These are phyloP conservation scores for Colletotrichum sp. DNA, from an alignment of 2,329 filamentous ascomycete species.

Conservation along the genomic window DNA sequence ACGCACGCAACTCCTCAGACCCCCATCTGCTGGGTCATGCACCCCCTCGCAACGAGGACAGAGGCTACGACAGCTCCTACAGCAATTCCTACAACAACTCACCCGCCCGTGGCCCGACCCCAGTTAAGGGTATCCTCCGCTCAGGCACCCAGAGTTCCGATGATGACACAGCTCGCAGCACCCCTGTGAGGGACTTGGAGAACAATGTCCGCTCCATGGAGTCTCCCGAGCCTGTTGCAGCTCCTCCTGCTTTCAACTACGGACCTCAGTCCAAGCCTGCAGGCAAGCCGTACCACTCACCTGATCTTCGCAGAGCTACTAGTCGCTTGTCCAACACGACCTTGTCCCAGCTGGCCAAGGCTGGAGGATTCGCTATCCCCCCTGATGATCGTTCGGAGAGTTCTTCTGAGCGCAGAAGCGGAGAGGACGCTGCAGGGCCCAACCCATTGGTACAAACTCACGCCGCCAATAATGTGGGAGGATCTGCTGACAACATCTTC, in stretches of 20 bases:
- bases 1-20: slow-evolving; percentile 56
- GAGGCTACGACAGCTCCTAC: slow-evolving; percentile 28
- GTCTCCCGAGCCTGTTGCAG: slow-evolving; percentile 77
- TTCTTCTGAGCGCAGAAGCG: slow-evolving; percentile 33
- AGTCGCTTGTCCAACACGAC: slow-evolving; percentile 85
- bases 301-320: slow-evolving; percentile 80
- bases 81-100: slow-evolving; percentile 36
- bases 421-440: slow-evolving; percentile 34
- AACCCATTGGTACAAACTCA: slow-evolving; percentile 51
- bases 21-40: slow-evolving; percentile 32
- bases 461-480: slow-evolving; percentile 54
- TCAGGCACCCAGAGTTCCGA: slow-evolving; percentile 53
- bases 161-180: slow-evolving; percentile 45
- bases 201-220: slow-evolving; percentile 57
- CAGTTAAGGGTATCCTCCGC: slow-evolving; percentile 39
- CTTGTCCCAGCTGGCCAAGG: slow-evolving; percentile 78
- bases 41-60: slow-evolving; percentile 27
- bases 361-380: slow-evolving; percentile 58
- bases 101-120: slow-evolving; percentile 38
- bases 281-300: slow-evolving; percentile 73
- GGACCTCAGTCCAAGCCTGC: slow-evolving; percentile 72
- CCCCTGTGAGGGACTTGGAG: slow-evolving; percentile 56
- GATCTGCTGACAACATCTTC: slow-evolving; percentile 58
- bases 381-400: slow-evolving; percentile 35
- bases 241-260: slow-evolving; percentile 82